Base-by-base conservation (phyloP, 2,329 filamentous ascomycete species). In the Sphaerulina populicola region DNA sequence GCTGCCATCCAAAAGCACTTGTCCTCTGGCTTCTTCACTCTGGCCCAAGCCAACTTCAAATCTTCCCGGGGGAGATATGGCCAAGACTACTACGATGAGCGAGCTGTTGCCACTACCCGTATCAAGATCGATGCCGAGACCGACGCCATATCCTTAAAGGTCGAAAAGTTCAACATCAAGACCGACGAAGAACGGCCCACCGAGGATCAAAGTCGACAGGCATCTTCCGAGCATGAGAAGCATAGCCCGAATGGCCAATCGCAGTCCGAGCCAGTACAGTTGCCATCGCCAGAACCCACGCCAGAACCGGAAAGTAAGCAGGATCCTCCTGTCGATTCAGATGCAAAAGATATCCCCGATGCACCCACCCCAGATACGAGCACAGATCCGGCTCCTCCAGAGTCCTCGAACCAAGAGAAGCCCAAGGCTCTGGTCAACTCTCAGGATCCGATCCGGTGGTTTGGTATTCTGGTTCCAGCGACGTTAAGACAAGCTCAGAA, bases 41-140 rank as follows among this genome's bases (percentile, higher is more conserved):
- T 90, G 37, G 83, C 86, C n/a, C 78, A 85, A 51, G 86, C 86
- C 55, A 88, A 89, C 69, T 89, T 87, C 68, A 72, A 78, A 27
- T 80, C 63, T 72, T 78, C 55, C 18, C 54, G 57, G 10, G 78
- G 82, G 55, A 74, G 80, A 38, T 89, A 85, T 64, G 85, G 85
- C 2, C 76, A 74, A 56, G 82, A 87, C 60, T 77, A 79, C 62
- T 91, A 86, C 64, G 85, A 90, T 66, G 77, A 81, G 57, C 77
- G 86, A 42, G 55, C 59, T n/a, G 46, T 44, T 5, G 52, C 47
- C 3, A 52, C 42, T 4, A 38, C 41, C 10, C 53, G 47, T n/a
- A 29, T 54, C 10, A 18, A 35, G 11, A n/a, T 57, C 11, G 10
- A 33, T 8, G 33, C 53, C 8, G 11, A 44, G n/a, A 38, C 40